phyloP scores from a whole-genome alignment of 345 rosid genomes.

The Eucalyptus cladocalyx region DNA sequence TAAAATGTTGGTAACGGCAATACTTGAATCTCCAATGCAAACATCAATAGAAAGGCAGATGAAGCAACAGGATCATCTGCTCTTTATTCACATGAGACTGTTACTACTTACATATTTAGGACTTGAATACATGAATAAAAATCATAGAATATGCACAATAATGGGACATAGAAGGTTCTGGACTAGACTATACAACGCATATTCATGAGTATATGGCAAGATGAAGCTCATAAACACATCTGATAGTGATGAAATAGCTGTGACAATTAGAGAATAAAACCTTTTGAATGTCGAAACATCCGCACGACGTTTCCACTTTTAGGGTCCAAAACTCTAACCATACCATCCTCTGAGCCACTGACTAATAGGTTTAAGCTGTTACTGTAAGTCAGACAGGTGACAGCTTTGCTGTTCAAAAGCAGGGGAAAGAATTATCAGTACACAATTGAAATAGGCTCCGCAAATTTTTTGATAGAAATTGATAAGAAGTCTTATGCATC shows the following conservation, averaged over 20 bases:
- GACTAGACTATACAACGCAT: background rate
- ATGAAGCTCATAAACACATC: background rate
- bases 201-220: background rate
- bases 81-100: background rate
- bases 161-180: background rate
- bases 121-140: background rate
- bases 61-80: background rate
- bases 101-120: background rate
- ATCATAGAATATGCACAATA: background rate
- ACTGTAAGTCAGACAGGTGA: slow-evolving; percentile 65
- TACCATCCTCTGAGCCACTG: slow-evolving; percentile 80
- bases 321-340: slow-evolving; percentile 57
- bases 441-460: background rate
- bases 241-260: background rate
- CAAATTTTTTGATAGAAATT: background rate
- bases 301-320: slow-evolving; percentile 28
- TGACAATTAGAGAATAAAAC: slow-evolving; percentile 12
- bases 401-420: slow-evolving; percentile 42
- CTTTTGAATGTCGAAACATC: slow-evolving; percentile 49
- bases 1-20: background rate
- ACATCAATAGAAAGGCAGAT: background rate
- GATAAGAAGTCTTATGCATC: background rate
- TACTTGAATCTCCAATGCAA: background rate
- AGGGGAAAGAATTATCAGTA: background rate
- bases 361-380: slow-evolving; percentile 41